Percentiles rank a stretch among this genome's conserved stretches.
Evolutionary conservation across 805 yeast species (phyloP).

Genomic region (Phaffomyces antillensis): DNA sequence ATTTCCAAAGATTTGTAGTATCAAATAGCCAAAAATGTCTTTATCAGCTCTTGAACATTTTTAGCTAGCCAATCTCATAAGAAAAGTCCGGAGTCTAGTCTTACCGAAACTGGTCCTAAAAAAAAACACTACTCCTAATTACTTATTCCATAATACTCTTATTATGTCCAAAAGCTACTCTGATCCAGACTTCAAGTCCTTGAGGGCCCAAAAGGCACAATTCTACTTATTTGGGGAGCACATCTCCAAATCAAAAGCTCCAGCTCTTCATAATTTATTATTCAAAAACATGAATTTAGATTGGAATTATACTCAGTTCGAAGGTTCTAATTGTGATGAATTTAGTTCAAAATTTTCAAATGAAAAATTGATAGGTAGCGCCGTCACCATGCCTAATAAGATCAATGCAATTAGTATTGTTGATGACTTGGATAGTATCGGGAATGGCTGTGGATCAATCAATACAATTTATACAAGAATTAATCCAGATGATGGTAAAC

Average conservation of each 20-base stretch:
- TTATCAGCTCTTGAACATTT: too few relatives aligned
- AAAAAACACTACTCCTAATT: too few relatives aligned
- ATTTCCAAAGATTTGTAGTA: too few relatives aligned
- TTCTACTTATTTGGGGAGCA: conserved; percentile 22
- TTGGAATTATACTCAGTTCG: conserved; percentile 19
- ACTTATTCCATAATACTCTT: background rate
- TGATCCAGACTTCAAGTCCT: conserved; percentile 3
- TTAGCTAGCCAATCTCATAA: too few relatives aligned
- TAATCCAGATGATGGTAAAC: conserved; percentile 4
- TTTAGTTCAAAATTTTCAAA: conserved; percentile 10
- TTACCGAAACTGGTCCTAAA: too few relatives aligned
- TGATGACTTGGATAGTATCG: conserved; percentile 18
- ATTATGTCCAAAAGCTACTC: background rate
- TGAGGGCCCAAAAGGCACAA: conserved; percentile 4
- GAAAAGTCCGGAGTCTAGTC: too few relatives aligned
- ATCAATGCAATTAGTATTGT: conserved; percentile 16
- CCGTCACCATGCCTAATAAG: conserved; percentile 23
- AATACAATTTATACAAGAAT: conserved; percentile 19
- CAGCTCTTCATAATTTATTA: conserved; percentile 18
- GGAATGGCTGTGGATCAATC: conserved; percentile 22
- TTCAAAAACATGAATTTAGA: conserved; percentile 13
- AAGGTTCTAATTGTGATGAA: conserved; percentile 14
- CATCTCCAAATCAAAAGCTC: conserved; percentile 19
- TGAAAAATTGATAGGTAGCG: conserved; percentile 16
- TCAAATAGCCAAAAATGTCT: too few relatives aligned